Evolutionary conservation across 495 filamentous ascomycete species (phyloP).

Genomic region (Xylaria flabelliformis): DNA sequence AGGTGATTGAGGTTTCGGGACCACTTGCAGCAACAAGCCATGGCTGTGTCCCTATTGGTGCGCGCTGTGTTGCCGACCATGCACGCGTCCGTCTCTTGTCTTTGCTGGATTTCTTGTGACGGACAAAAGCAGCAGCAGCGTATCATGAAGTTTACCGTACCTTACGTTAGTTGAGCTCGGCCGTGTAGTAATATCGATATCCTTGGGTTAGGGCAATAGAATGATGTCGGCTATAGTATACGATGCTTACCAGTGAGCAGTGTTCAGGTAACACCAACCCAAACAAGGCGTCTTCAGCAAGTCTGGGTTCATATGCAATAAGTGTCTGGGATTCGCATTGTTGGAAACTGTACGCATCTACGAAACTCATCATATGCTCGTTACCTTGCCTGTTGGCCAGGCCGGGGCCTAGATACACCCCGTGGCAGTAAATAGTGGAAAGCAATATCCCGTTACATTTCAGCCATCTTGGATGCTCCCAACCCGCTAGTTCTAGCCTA

Average conservation of each 20-base stretch:
- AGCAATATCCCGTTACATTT: slow-evolving; percentile 18
- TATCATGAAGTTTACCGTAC: slow-evolving; percentile 26
- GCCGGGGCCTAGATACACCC: neutral
- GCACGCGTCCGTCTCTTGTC: slow-evolving; percentile 20
- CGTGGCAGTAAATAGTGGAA: neutral
- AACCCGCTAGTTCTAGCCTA: slow-evolving; percentile 13
- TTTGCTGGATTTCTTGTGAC: slow-evolving; percentile 16
- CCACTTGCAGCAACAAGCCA: slow-evolving; percentile 23
- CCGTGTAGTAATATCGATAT: slow-evolving; percentile 16
- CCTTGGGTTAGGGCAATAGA: neutral
- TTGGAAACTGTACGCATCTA: neutral
- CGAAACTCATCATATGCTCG: neutral
- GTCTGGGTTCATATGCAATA: neutral
- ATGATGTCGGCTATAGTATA: neutral
- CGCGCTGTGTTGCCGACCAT: slow-evolving; percentile 21
- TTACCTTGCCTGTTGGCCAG: neutral
- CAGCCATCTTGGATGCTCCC: slow-evolving; percentile 6
- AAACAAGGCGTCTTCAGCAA: neutral
- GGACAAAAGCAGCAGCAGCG: slow-evolving; percentile 13
- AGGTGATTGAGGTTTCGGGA: slow-evolving; percentile 21
- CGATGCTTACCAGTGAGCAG: neutral
- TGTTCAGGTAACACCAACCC: neutral
- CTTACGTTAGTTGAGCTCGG: slow-evolving; percentile 18
- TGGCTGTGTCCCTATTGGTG: slow-evolving; percentile 29
- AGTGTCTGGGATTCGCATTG: slow-evolving; percentile 2